Percentiles rank a stretch among this genome's conserved stretches.
These are phyloP conservation scores for Neonectria ditissima DNA, from an alignment of 2,329 filamentous ascomycete species.

Conservation along the genomic window DNA sequence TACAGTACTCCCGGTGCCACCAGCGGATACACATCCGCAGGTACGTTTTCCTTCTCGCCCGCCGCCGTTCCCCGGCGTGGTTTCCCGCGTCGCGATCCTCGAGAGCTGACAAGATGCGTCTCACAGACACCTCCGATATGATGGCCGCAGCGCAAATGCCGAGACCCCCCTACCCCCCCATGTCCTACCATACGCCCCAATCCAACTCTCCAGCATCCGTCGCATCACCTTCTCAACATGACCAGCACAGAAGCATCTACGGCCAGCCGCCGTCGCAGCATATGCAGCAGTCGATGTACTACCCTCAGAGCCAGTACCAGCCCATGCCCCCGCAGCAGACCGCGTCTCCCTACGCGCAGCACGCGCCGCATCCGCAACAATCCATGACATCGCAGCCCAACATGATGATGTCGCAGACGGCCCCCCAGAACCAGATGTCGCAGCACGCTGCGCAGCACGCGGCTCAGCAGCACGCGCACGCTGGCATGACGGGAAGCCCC, in stretches of 20 bases:
- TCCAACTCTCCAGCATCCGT: conserved; percentile 95
- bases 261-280: conserved; percentile 82
- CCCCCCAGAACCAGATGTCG: conserved; percentile 67
- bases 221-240: conserved; percentile 87
- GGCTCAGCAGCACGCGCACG: conserved; percentile 59
- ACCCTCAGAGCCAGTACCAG: conserved; percentile 71
- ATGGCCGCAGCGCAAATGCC: conserved; percentile 77
- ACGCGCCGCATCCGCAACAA: conserved; percentile 62
- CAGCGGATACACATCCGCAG: conserved; percentile 87
- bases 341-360: conserved; percentile 71
- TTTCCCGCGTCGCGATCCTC: conserved; percentile 25
- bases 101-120: conserved; percentile 34
- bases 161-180: conserved; percentile 85
- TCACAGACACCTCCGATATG: conserved; percentile 70
- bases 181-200: conserved; percentile 92
- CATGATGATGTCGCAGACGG: conserved; percentile 74
- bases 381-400: conserved; percentile 73
- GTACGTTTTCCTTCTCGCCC: conserved; percentile 65
- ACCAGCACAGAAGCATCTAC: conserved; percentile 90
- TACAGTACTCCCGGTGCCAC: conserved; percentile 86
- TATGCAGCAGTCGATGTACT: conserved; percentile 85
- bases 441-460: conserved; percentile 70
- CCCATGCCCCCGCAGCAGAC: conserved; percentile 73
- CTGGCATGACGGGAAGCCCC: conserved; percentile 71
- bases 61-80: conserved; percentile 8